Evolutionary conservation across 176 grass and related monocot species (phyloP), one percentile per base, ranked within the genome.

Genomic region (Phragmites australis): DNA sequence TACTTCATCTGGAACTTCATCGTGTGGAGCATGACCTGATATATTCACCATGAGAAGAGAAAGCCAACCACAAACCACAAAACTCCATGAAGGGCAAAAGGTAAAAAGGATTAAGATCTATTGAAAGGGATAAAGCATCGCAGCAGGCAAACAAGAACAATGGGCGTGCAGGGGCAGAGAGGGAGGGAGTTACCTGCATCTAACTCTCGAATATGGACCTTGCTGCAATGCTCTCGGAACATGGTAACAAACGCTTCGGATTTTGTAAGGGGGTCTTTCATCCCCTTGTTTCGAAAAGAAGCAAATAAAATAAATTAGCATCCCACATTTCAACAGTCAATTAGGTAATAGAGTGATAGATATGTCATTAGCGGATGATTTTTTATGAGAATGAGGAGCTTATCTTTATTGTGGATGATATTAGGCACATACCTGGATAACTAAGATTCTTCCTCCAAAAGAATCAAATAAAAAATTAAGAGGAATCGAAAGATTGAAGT

Each of bases 391-490:
- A 58, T 44, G 25, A 77, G 43, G 40, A 26, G 16, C 54, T 26
- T 22, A 9, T 23, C 52, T 27, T 59, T 59, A 68, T 26, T 58
- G 52, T 37, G 3, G 41, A 48, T 67, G 49, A 26, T 53, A 72
- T 75, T 62, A 60, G 9, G 57, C 16, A 75, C 74, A 72, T 80
- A 98, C 95, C 82, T 94, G 92, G 64, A 98, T 72, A 78, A 93
- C 70, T 41, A 98, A 88, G 41, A 98, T 69, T 23, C 85, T 82
- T 85, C 95, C 92, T 75, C 92, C 92, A 82, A 91, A 98, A 67
- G 88, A 94, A 83, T 91, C 88, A 64, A 98, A 84, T 17, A 98
- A 76, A 71, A 93, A 93, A 78, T 98, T 94, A 40, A 98, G 92
- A 72, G 92, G 95, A 89, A 98, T 91, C 1, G 95, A 93, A 84